Conservation (phyloP, 2,329 filamentous ascomycete species). For the Nemania serpens region DNA sequence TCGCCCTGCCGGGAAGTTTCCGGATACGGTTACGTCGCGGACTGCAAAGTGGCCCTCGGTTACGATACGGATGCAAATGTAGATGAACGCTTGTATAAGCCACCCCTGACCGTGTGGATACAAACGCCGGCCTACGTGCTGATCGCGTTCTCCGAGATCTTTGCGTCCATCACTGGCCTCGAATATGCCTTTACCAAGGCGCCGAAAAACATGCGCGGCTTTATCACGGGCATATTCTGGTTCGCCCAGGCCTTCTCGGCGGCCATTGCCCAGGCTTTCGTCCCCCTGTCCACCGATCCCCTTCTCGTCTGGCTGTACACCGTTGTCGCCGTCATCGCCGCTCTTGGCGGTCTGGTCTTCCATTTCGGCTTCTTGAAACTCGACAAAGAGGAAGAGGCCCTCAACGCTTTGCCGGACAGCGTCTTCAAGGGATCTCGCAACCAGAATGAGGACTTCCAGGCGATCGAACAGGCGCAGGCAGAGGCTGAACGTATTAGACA, state of each 20-base stretch:
- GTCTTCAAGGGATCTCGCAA: conserved; percentile 39
- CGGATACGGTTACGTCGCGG: conserved; percentile 56
- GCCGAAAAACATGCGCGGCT: conserved; percentile 69
- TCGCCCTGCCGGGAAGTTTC: conserved; percentile 42
- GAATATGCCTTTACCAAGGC: conserved; percentile 79
- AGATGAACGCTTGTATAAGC: conserved; percentile 35
- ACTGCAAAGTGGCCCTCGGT: conserved; percentile 33
- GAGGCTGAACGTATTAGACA: conserved; percentile 36
- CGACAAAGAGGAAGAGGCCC: conserved; percentile 67
- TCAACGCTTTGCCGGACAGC: conserved; percentile 60
- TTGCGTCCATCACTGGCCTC: conserved; percentile 69
- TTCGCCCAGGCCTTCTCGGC: conserved; percentile 64
- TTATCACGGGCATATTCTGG: conserved; percentile 63
- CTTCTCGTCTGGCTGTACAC: conserved; percentile 76
- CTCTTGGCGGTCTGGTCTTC: conserved; percentile 66
- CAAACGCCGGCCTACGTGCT: conserved; percentile 60
- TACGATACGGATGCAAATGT: conserved; percentile 17
- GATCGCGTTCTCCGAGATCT: conserved; percentile 63
- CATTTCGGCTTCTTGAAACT: conserved; percentile 68
- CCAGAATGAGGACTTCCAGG: conserved; percentile 34
- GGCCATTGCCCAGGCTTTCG: conserved; percentile 64
- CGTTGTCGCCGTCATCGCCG: conserved; percentile 67
- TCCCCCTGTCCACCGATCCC: conserved; percentile 63
- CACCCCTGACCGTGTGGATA: conserved; percentile 66
- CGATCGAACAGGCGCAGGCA: conserved; percentile 31